Evolutionary conservation across 768 basidiomycete species (phyloP).

Genomic region (Rhizopogon roseolus): DNA sequence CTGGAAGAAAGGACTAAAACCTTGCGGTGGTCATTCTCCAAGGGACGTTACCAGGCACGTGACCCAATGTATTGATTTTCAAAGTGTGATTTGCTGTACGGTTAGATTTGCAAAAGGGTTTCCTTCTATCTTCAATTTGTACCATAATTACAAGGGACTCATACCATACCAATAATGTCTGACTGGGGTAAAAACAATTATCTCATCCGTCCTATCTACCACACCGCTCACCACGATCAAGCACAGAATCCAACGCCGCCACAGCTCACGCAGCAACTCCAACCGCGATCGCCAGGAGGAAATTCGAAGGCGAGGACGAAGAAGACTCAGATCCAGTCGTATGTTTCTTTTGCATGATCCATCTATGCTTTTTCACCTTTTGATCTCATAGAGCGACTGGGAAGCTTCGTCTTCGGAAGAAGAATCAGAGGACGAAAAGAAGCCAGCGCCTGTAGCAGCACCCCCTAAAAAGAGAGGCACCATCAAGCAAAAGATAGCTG

Average conservation of each 20-base stretch:
- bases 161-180: constrained; percentile 26
- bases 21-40: background rate
- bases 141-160: background rate
- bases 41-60: background rate
- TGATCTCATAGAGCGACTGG: constrained; percentile 79
- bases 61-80: background rate
- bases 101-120: background rate
- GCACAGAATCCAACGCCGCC: constrained; percentile 33
- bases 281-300: constrained; percentile 38
- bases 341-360: constrained; percentile 18
- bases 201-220: constrained; percentile 1
- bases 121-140: background rate
- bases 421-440: constrained; percentile 35
- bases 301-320: constrained; percentile 92
- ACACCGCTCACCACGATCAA: constrained; percentile 18
- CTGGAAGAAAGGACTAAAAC: background rate
- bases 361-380: background rate
- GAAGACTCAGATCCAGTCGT: constrained; percentile 78
- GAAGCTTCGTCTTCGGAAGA: constrained; percentile 81
- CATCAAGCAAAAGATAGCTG: constrained; percentile 86
- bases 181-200: constrained; percentile 38
- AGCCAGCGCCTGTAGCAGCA: constrained; percentile 44
- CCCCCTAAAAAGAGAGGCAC: constrained; percentile 91
- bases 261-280: constrained; percentile 20
- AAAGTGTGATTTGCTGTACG: background rate